Conservation (phyloP, 805 yeast species). For the Saturnispora kantuleensis region DNA sequence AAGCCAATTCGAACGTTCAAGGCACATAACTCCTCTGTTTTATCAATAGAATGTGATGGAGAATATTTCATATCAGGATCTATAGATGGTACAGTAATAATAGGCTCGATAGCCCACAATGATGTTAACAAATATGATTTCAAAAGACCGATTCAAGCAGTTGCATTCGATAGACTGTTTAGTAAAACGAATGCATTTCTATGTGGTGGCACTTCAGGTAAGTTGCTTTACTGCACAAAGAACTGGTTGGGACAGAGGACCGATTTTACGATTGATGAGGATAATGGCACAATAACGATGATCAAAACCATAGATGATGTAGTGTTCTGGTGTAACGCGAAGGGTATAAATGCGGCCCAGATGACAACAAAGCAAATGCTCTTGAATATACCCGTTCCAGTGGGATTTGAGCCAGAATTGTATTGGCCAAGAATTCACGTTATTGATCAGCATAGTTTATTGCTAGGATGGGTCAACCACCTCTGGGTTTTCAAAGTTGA, state of each 20-base stretch:
- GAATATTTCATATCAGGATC: conserved; percentile 75
- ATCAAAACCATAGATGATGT: conserved; percentile 55
- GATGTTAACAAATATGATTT: conserved; percentile 73
- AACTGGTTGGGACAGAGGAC: conserved; percentile 83
- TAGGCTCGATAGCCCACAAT: conserved; percentile 53
- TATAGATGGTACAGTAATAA: conserved; percentile 85
- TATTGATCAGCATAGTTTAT: conserved; percentile 53
- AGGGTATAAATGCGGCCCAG: conserved; percentile 65
- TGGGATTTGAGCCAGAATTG: conserved; percentile 54
- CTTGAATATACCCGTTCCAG: conserved; percentile 46
- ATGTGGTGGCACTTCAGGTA: conserved; percentile 87
- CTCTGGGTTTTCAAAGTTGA: conserved; percentile 48
- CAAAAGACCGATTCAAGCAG: conserved; percentile 81
- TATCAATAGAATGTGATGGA: conserved; percentile 68
- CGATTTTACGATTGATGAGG: conserved; percentile 54
- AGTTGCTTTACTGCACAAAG: conserved; percentile 59
- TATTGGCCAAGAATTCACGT: conserved; percentile 72
- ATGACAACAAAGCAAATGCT: conserved; percentile 40
- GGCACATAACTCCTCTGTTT: conserved; percentile 78
- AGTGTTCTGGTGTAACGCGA: conserved; percentile 75
- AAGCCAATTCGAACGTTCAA: conserved; percentile 59
- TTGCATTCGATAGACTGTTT: conserved; percentile 69
- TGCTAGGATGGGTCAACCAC: conserved; percentile 76
- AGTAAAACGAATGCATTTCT: conserved; percentile 52
- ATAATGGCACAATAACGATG: conserved; percentile 62